Evolutionary conservation across 805 yeast species (phyloP), one percentile per base, ranked within the genome.

Genomic region (Yamadazyma kitorensis): DNA sequence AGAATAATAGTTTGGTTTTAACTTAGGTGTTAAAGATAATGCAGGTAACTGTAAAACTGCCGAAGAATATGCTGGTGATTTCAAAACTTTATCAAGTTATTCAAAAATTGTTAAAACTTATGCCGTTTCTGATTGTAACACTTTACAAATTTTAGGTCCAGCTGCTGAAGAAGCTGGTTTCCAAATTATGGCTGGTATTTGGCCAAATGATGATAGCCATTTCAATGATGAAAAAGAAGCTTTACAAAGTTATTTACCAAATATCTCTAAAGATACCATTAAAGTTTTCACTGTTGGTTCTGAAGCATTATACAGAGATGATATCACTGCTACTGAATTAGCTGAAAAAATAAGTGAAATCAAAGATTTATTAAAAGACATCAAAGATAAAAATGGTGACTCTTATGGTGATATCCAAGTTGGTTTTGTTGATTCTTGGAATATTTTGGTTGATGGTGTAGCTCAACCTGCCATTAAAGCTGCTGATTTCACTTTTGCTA

Each of bases 341-440:
- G 94, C 96, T 31, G 61, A 56, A 46, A 71, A 71, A 51, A 88
- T 91, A 54, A 45, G 59, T 40, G 76, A 74, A 30, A 60, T 89
- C 59, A 85, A 80, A 67, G 55, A 59, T 29, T 67, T 81, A 28
- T 56, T 91, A 39, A 55, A 69, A 20, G 72, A 59, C 44, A 79
- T 89, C 57, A 68, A 70, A 39, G 96, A 87, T 64, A 81, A 82
- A 54, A 70, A 86, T 49, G 98, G 97, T 51, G 68, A 80, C 52
- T 76, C 91, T 17, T 88, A 82, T 62, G 54, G 72, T 36, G 73
- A 72, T 45, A 72, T 74, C 30, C 86, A 79, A 43, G 96, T 91
- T 45, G 98, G 98, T 46, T 80, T 89, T 38, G 97, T 87, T 45
- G 98, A 91, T 65, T 88, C 97, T 2, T 91, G 98, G 98, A 86